phyloP scores from a whole-genome alignment of 306 rosid species.

The Gynostemma pentaphyllum region DNA sequence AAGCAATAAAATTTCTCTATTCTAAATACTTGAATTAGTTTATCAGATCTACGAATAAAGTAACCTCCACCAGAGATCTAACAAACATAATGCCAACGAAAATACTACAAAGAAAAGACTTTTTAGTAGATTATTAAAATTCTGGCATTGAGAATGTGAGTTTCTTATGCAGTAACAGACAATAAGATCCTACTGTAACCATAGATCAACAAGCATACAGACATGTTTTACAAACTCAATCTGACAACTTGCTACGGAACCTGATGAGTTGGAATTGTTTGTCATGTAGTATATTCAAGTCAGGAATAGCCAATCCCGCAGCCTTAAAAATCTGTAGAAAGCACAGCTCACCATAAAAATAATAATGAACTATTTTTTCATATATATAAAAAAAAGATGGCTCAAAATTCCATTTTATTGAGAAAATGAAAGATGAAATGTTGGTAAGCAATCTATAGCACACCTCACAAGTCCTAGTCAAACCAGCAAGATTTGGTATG shows the following conservation, averaged over 20 bases:
- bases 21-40: not conserved
- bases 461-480: conserved; percentile 96
- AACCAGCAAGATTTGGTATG: conserved; percentile 91
- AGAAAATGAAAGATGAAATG: not conserved
- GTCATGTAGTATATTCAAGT: conserved; percentile 48
- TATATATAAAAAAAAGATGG: too few relatives aligned
- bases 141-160: not conserved
- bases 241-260: conserved; percentile 24
- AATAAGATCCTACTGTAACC: not conserved
- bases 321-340: conserved; percentile 71
- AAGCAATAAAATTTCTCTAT: not conserved
- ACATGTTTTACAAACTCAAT: conserved; percentile 3
- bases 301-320: conserved; percentile 61
- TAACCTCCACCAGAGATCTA: not conserved
- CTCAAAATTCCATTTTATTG: too few relatives aligned
- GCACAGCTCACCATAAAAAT: conserved; percentile 1
- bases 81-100: not conserved
- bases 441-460: conserved; percentile 1
- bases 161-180: not conserved
- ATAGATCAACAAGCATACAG: not conserved
- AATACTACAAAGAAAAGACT: not conserved
- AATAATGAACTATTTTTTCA: not conserved
- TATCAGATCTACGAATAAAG: not conserved
- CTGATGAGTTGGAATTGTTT: conserved; percentile 95
- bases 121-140: not conserved